Evolutionary conservation across 2,329 filamentous ascomycete genomes (phyloP).

Genomic region (Drechslerella dactyloides): DNA sequence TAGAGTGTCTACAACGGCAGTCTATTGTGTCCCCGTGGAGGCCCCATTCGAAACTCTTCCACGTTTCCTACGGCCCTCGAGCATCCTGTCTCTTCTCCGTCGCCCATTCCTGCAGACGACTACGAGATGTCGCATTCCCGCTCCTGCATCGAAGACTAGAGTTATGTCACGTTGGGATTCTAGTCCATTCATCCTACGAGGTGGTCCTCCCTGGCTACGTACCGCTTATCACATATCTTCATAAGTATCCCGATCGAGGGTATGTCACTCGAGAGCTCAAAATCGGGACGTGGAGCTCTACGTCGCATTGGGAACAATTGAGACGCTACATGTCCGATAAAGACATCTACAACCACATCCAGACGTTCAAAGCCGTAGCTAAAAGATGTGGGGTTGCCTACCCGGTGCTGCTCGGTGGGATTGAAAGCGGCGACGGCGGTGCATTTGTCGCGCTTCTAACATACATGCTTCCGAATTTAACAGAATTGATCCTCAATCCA

Average conservation of each 20-base stretch:
- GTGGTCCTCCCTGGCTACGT: constrained; percentile 40
- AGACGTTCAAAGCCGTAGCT: constrained; percentile 29
- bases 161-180: constrained; percentile 22
- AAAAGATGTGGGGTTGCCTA: constrained; percentile 32
- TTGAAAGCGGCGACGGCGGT: constrained; percentile 30
- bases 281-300: constrained; percentile 28
- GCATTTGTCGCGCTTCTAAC: constrained; percentile 26
- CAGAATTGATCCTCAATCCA: constrained; percentile 24
- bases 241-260: constrained; percentile 39
- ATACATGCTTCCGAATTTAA: constrained; percentile 39
- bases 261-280: constrained; percentile 40
- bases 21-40: constrained; percentile 12
- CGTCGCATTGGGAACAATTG: constrained; percentile 36
- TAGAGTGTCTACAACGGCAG: constrained; percentile 25
- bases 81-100: constrained; percentile 17
- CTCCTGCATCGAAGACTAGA: constrained; percentile 40
- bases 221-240: constrained; percentile 38
- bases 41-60: constrained; percentile 37
- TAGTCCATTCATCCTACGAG: constrained; percentile 28
- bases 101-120: constrained; percentile 34
- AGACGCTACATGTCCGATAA: constrained; percentile 36
- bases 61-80: constrained; percentile 21
- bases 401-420: constrained; percentile 32
- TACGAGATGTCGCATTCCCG: constrained; percentile 30
- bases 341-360: constrained; percentile 22